A percentile compares a stretch with the other conserved stretches of the same genome.
Conservation (phyloP, 1,139 yeast genomes). For the Candida mesenterica region DNA sequence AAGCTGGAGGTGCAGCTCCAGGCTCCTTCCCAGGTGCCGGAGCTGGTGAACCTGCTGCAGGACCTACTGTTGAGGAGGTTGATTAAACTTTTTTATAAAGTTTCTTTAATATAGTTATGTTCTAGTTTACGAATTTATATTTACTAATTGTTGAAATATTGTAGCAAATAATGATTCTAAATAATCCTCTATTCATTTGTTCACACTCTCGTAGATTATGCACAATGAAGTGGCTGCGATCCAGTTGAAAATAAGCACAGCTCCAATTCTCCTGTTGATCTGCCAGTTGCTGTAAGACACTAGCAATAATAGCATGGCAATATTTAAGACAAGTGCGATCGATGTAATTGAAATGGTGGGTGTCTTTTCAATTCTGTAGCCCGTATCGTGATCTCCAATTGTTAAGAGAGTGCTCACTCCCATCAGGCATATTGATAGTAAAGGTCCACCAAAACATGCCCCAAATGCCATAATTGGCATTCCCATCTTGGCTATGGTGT, state of each 20-base stretch:
- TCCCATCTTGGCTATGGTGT: conserved; percentile 82
- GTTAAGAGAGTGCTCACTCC: conserved; percentile 60
- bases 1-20: conserved; percentile 30
- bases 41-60: conserved; percentile 37
- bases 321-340: conserved; percentile 39
- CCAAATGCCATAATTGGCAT: conserved; percentile 90
- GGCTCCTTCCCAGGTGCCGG: conserved; percentile 37
- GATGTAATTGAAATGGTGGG: conserved; percentile 19
- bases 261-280: conserved; percentile 50
- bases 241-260: conserved; percentile 55
- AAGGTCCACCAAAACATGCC: conserved; percentile 94
- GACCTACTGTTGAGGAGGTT: conserved; percentile 75
- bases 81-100: conserved; percentile 33
- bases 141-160: too few relatives aligned
- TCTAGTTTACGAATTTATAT: too few relatives aligned
- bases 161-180: too few relatives aligned
- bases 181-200: too few relatives aligned
- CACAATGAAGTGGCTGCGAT: conserved; percentile 44
- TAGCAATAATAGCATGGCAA: conserved; percentile 49
- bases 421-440: conserved; percentile 48
- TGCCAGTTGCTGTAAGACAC: conserved; percentile 69
- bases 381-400: conserved; percentile 22
- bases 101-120: not conserved
- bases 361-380: conserved; percentile 15
- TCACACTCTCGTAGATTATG: conserved; percentile 17